Evolutionary conservation across 1,139 yeast genomes (phyloP), one percentile per base, ranked within the genome.

Genomic region (Blastobotrys raffinosifermentans): DNA sequence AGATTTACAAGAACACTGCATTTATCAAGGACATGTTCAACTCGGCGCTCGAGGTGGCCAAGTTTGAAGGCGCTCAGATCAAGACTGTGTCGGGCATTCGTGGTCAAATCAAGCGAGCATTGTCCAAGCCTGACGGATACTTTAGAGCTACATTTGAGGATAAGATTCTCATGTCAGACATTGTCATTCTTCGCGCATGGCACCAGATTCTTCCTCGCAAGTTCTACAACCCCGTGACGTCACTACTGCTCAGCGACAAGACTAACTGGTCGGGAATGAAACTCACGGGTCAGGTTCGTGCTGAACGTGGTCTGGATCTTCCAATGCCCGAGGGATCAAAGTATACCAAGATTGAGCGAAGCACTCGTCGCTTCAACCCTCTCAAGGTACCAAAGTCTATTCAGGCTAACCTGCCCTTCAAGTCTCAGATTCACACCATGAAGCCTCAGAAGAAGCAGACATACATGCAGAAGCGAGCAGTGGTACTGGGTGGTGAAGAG

Each of bases 101-200:
- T 53, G 99, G 99, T 60, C 98, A 93, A 61, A 89, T 93, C 51
- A 93, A 93, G 59, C 73, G 96, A 49, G 98, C 97, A 0, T 69
- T 93, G 46, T 75, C 95, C 5, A 83, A 83, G 50, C 96, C 97
- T 0, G 97, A 89, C 43, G 99, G 99, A n/a, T 80, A 84, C 59
- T 93, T 75, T 69, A 76, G 99, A 60, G 98, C 98, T n/a, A 80
- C 97, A 1, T 93, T 93, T 62, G 99, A 93, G 62, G 99, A 93
- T 60, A 91, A 89, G 64, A 75, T 91, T 26, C 71, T 89, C 45
- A 74, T 91, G 81, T 75, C 94, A 45, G 98, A 91, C 61, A 83
- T 85, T 36, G 74, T 93, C 10, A 81, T 91, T 52, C 67, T 93
- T 58, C 80, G 95, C 59, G 91, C 97, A 1, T 93, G 98, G 98